Conservation (phyloP, 805 yeast species). For the Suhomyces canberraensis region DNA sequence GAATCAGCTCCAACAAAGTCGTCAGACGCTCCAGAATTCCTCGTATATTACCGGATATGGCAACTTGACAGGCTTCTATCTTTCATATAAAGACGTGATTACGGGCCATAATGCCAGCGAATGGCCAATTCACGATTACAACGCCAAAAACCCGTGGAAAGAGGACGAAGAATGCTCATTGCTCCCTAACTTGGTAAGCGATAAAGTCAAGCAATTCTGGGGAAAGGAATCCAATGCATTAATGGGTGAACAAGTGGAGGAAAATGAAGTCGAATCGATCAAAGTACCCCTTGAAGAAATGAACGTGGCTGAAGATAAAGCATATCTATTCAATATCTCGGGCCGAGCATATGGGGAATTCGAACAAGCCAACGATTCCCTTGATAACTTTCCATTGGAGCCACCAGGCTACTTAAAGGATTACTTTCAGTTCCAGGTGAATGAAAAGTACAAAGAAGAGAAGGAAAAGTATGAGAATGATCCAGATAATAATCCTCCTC, state of each 20-base stretch:
- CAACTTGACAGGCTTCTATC: constrained; percentile 67
- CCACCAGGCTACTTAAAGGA: constrained; percentile 31
- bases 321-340: constrained; percentile 35
- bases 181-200: constrained; percentile 56
- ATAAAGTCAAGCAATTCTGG: constrained; percentile 55
- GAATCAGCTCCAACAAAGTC: constrained; percentile 9
- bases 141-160: constrained; percentile 39
- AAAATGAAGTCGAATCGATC: not conserved
- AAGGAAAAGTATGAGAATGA: constrained; percentile 26
- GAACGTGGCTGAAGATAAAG: constrained; percentile 17
- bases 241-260: not conserved
- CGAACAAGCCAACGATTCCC: constrained; percentile 8
- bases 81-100: constrained; percentile 59
- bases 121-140: constrained; percentile 54
- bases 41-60: constrained; percentile 57
- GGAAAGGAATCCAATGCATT: not conserved
- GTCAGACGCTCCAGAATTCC: constrained; percentile 30
- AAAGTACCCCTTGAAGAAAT: not conserved
- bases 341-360: constrained; percentile 36
- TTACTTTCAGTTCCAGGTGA: constrained; percentile 23
- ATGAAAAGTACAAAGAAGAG: constrained; percentile 23
- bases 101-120: constrained; percentile 44
- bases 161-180: constrained; percentile 54
- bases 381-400: constrained; percentile 15
- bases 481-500: constrained; percentile 22